Evolutionary conservation across 139 green algal genomes (phyloP).

Genomic region (Chlorella sp.): DNA sequence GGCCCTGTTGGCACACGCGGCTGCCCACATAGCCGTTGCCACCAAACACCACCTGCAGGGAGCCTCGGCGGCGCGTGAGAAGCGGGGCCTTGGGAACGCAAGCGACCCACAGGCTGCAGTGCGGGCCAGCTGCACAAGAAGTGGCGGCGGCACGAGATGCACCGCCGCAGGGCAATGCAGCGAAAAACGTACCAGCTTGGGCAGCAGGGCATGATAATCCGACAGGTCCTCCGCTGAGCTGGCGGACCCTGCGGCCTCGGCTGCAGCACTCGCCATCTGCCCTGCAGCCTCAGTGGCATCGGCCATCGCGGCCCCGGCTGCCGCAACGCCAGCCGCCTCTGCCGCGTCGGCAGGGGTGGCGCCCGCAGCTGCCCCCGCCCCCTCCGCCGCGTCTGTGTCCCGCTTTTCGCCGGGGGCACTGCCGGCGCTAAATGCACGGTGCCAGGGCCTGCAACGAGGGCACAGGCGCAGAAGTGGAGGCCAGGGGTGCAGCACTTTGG

Average conservation of each 20-base stretch:
- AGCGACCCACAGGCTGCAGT: no score
- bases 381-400: neutral
- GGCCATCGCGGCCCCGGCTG: neutral
- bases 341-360: neutral
- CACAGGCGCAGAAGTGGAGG: no score
- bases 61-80: no score
- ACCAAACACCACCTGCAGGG: conserved; percentile 83
- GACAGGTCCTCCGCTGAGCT: neutral
- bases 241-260: neutral
- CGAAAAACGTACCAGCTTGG: neutral
- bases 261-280: neutral
- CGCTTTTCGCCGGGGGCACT: neutral
- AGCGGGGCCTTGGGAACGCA: no score
- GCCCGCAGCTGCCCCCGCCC: neutral
- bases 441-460: neutral
- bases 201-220: conserved; percentile 5
- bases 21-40: conserved; percentile 88
- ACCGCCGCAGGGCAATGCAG: no score
- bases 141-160: no score
- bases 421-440: neutral
- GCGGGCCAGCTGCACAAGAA: no score
- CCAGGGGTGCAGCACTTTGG: no score
- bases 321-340: neutral
- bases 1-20: conserved; percentile 75
- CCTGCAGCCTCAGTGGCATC: neutral